Conservation (phyloP, 805 yeast species). For the Saccharomycopsis amapae region DNA sequence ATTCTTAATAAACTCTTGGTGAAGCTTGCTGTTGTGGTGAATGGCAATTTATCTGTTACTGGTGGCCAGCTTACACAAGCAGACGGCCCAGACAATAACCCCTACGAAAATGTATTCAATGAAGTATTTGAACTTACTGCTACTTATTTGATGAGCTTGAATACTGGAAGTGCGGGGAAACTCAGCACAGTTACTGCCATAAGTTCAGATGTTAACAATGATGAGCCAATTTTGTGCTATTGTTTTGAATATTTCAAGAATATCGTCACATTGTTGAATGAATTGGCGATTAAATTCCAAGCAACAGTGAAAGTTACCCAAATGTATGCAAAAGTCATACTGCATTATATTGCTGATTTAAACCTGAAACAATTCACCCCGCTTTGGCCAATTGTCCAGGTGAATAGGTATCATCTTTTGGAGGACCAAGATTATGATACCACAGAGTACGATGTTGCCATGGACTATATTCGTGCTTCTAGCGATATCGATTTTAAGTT, state of each 20-base stretch:
- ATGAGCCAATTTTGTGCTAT: neutral
- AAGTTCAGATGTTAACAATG: neutral
- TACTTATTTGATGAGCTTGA: constrained; percentile 2
- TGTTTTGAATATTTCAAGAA: constrained; percentile 8
- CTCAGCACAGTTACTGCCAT: neutral
- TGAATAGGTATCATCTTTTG: too few relatives aligned
- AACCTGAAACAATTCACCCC: neutral
- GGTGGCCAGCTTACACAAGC: neutral
- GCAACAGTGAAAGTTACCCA: neutral
- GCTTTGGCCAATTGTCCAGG: neutral
- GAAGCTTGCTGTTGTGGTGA: neutral
- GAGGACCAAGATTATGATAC: neutral
- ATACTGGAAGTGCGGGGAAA: neutral
- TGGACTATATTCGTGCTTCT: too few relatives aligned
- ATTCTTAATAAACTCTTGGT: constrained; percentile 9
- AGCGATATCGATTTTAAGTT: too few relatives aligned
- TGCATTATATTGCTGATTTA: neutral
- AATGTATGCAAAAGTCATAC: neutral
- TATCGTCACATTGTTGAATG: neutral
- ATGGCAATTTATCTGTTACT: neutral
- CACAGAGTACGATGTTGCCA: too few relatives aligned
- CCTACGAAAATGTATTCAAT: neutral
- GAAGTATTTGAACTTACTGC: constrained; percentile 1
- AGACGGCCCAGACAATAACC: neutral
- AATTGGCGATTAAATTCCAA: neutral